Conservation (phyloP, 2,329 filamentous ascomycete genomes). For the Pyrenophora seminiperda region DNA sequence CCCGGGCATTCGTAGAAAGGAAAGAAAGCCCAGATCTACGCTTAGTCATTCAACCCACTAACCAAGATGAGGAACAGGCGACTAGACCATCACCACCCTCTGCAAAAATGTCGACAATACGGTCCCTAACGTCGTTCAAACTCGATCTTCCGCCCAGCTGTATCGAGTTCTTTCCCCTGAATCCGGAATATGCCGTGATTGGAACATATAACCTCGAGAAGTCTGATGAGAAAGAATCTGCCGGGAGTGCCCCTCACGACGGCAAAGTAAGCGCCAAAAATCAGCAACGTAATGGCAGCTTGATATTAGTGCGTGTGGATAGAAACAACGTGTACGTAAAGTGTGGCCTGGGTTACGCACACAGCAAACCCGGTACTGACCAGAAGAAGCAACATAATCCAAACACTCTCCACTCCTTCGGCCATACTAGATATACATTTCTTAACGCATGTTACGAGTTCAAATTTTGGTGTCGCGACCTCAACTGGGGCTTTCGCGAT, state of each 20-base stretch:
- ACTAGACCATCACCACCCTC: conserved; percentile 9
- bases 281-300: conserved; percentile 73
- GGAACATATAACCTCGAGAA: conserved; percentile 82
- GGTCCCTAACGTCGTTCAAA: conserved; percentile 56
- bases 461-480: conserved; percentile 73
- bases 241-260: conserved; percentile 27
- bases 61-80: conserved; percentile 16
- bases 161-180: conserved; percentile 70
- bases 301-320: conserved; percentile 68
- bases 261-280: conserved; percentile 39
- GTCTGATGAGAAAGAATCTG: conserved; percentile 36
- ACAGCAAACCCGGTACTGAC: not conserved
- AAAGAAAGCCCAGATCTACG: not conserved
- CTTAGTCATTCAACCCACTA: conserved; percentile 28
- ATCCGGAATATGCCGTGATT: conserved; percentile 72
- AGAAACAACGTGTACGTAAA: conserved; percentile 62
- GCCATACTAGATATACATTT: conserved; percentile 89
- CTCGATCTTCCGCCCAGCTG: conserved; percentile 76
- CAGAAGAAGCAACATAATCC: conserved; percentile 49
- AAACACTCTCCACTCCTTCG: conserved; percentile 67
- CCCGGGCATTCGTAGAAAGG: not conserved
- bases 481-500: conserved; percentile 75
- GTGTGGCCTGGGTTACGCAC: not conserved
- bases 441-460: conserved; percentile 54
- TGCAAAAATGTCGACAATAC: conserved; percentile 40